Evolutionary conservation across 164 flowering plant genomes (phyloP), one percentile per base, ranked within the genome.

Genomic region (Hamamelis virginiana): DNA sequence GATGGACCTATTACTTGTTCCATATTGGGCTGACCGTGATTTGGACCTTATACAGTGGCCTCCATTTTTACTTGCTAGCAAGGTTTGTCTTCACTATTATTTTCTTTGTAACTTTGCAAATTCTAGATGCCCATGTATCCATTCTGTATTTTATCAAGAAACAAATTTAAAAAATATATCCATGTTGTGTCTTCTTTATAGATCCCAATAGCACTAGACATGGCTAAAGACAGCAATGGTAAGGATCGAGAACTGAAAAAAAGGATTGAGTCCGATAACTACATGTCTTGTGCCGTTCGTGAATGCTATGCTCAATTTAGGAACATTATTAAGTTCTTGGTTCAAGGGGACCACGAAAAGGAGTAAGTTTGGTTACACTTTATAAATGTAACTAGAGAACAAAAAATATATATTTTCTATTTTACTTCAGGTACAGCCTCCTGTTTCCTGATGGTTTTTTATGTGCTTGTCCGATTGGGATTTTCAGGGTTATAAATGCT

Each of bases 141-240:
- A 46, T 14, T 16, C 26, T 69, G 19, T 52, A 14, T 79, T 9
- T 33, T 33, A 33, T 33, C 6, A 33, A 33, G 41, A 33, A 33
- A 33, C n/a, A 33, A 33, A 33, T 33, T 33, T 2, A 33, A 33
- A 33, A 33, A 33, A 2, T 33, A 33, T 33, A 70, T 41, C 70
- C 12, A 46, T 14, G 13, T 25, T 69, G 18, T 52, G 12, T 79
- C 12, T 74, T 53, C 41, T 57, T 12, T 63, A 47, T 69, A 92
- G 98, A 95, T 95, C 33, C 98, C 98, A 47, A 92, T 95, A 47
- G 98, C 98, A 23, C 72, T 95, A 65, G 98, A 95, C 75, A 95
- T 95, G 98, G 98, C 98, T 14, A 95, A 92, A 78, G 98, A 91
- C 72, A 91, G 97, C 81, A 86, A 85, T 72, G 97, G 96, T 1